A percentile compares a stretch with the other conserved stretches of the same genome.
Evolutionary conservation across 441 rosid species (phyloP).

Genomic region (Omphalea diandra): DNA sequence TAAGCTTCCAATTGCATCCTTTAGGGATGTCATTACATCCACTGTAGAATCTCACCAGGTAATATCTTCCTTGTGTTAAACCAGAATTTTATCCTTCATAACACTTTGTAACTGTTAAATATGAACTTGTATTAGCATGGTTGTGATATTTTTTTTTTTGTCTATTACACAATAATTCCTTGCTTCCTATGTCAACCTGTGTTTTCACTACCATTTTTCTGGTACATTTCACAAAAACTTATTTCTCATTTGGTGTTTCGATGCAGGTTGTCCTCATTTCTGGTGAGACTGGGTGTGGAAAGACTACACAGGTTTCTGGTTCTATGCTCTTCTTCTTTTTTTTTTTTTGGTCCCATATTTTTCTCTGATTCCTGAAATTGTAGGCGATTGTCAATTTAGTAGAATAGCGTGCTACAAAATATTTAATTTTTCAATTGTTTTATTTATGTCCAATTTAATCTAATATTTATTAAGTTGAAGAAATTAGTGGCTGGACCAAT

Average conservation of each 20-base stretch:
- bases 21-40: slow-evolving; percentile 68
- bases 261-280: slow-evolving; percentile 84
- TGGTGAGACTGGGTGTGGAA: slow-evolving; percentile 98
- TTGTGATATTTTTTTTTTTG: background rate
- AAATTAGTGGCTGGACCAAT: background rate
- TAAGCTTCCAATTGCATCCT: slow-evolving; percentile 87
- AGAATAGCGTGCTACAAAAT: too few relatives aligned
- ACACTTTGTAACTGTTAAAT: background rate
- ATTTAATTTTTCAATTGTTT: too few relatives aligned
- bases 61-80: slow-evolving; percentile 7
- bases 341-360: too few relatives aligned
- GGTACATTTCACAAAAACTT: slow-evolving; percentile 6
- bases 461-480: too few relatives aligned
- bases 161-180: background rate
- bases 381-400: background rate
- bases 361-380: background rate
- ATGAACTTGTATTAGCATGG: background rate
- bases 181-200: background rate
- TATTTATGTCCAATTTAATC: background rate
- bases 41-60: slow-evolving; percentile 83
- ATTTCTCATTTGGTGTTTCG: slow-evolving; percentile 17
- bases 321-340: slow-evolving; percentile 27
- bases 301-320: slow-evolving; percentile 89
- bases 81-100: background rate
- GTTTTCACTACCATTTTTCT: slow-evolving; percentile 3